Conservation (phyloP, 2,329 filamentous ascomycete genomes). For the Arthrocladium fulminans region DNA sequence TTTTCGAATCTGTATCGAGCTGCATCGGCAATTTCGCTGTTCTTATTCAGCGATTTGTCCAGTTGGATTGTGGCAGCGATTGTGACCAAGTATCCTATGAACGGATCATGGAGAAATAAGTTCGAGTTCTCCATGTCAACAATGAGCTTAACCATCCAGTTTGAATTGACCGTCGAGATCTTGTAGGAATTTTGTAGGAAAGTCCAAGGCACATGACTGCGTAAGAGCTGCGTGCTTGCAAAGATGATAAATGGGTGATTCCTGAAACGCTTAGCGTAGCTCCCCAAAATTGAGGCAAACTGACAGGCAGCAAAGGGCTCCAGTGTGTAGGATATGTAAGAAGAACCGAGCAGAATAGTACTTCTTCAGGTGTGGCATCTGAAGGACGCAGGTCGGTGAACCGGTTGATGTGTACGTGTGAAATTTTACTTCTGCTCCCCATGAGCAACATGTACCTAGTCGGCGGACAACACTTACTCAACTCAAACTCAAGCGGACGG, state of each 20-base stretch:
- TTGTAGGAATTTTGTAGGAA: slow-evolving; percentile 48
- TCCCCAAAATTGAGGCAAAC: slow-evolving; percentile 47
- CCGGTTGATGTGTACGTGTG: too few species aligned
- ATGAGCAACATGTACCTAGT: too few species aligned
- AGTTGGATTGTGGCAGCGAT: slow-evolving; percentile 47
- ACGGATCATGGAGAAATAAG: slow-evolving; percentile 42
- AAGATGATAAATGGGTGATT: slow-evolving; percentile 49
- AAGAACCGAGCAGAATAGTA: slow-evolving; percentile 48
- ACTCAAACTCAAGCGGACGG: too few species aligned
- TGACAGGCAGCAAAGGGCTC: slow-evolving; percentile 45
- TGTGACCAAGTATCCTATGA: slow-evolving; percentile 44
- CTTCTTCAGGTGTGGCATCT: slow-evolving; percentile 37
- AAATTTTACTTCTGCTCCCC: too few species aligned
- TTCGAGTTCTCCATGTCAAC: slow-evolving; percentile 47
- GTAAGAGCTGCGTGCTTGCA: slow-evolving; percentile 43
- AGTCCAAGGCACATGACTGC: slow-evolving; percentile 45
- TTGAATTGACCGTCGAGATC: slow-evolving; percentile 43
- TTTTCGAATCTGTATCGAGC: slow-evolving; percentile 46
- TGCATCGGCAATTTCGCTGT: slow-evolving; percentile 42
- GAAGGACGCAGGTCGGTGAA: too few species aligned
- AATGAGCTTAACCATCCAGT: slow-evolving; percentile 48
- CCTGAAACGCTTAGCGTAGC: slow-evolving; percentile 42
- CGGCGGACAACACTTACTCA: too few species aligned
- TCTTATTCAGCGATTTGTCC: slow-evolving; percentile 46
- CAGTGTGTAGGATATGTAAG: slow-evolving; percentile 41